Percentiles rank a stretch among this genome's conserved stretches.
phyloP scores from a whole-genome alignment of 805 yeast species.

The Pichia membranifaciens region DNA sequence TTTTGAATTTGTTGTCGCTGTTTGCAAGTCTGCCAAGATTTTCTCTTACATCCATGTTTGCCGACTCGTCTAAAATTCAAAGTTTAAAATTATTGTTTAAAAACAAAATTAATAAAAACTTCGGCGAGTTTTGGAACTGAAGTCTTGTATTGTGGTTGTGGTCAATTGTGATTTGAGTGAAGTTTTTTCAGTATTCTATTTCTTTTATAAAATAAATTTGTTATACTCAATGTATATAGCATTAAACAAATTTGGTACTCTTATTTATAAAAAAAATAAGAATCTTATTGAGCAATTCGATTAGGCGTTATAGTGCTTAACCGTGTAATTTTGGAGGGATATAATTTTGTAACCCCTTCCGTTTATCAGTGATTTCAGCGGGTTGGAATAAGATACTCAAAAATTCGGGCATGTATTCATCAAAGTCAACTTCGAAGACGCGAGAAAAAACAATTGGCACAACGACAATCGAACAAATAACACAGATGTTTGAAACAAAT shows the following conservation, averaged over 20 bases:
- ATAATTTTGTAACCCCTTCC: constrained; percentile 35
- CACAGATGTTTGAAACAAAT: constrained; percentile 29
- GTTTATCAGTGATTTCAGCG: constrained; percentile 22
- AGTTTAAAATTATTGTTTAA: constrained; percentile 2
- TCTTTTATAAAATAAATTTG: no score
- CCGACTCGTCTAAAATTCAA: constrained; percentile 18
- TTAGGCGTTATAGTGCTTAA: not conserved
- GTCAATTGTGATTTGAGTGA: no score
- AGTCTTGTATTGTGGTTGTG: no score
- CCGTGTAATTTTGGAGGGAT: constrained; percentile 18
- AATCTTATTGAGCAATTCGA: not conserved
- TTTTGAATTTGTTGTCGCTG: constrained; percentile 22
- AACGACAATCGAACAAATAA: constrained; percentile 32
- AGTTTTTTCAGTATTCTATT: not conserved
- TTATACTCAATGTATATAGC: no score
- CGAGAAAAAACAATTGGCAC: constrained; percentile 36
- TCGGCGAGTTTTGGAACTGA: constrained; percentile 11
- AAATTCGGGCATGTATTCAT: constrained; percentile 35
- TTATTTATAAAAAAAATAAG: not conserved
- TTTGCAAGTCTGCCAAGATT: constrained; percentile 35
- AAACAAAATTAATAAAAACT: constrained; percentile 1
- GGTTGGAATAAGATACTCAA: constrained; percentile 40
- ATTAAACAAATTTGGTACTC: no score
- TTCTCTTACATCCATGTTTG: constrained; percentile 32
- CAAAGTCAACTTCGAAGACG: constrained; percentile 35